Conservation (phyloP, 495 filamentous ascomycete genomes). For the Penicillium malachiteum region DNA sequence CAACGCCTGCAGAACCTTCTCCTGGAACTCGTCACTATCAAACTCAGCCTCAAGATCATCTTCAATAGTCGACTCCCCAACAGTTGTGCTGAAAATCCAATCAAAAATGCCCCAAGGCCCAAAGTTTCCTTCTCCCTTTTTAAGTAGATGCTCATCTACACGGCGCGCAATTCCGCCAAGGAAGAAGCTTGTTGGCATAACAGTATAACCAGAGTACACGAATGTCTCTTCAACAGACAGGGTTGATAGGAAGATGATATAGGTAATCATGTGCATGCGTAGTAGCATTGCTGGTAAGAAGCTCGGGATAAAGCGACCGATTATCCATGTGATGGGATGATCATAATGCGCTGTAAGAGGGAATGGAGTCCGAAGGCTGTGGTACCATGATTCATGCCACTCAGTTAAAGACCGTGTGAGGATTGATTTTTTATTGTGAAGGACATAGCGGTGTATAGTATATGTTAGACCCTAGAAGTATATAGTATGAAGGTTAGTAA, state of each 20-base stretch:
- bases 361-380: constrained; percentile 60
- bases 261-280: constrained; percentile 77
- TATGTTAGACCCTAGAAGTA: constrained; percentile 55
- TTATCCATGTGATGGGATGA: constrained; percentile 71
- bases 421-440: constrained; percentile 49
- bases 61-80: constrained; percentile 52
- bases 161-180: constrained; percentile 72
- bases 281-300: constrained; percentile 67
- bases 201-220: constrained; percentile 72
- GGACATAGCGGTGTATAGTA: constrained; percentile 66
- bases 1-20: constrained; percentile 24
- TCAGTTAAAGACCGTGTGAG: constrained; percentile 24
- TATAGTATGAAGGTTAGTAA: constrained; percentile 1
- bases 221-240: constrained; percentile 76
- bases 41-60: constrained; percentile 26
- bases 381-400: constrained; percentile 65
- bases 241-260: constrained; percentile 64
- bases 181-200: constrained; percentile 69
- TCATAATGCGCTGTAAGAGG: constrained; percentile 72
- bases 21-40: constrained; percentile 22
- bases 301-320: constrained; percentile 67
- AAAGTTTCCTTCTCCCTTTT: constrained; percentile 66
- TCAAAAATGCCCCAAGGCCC: constrained; percentile 77
- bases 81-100: constrained; percentile 34
- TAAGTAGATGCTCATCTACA: constrained; percentile 64